A percentile compares a stretch with the other conserved stretches of the same genome.
Conservation (phyloP, 345 rosid genomes). For the Gossypium rotundifolium region DNA sequence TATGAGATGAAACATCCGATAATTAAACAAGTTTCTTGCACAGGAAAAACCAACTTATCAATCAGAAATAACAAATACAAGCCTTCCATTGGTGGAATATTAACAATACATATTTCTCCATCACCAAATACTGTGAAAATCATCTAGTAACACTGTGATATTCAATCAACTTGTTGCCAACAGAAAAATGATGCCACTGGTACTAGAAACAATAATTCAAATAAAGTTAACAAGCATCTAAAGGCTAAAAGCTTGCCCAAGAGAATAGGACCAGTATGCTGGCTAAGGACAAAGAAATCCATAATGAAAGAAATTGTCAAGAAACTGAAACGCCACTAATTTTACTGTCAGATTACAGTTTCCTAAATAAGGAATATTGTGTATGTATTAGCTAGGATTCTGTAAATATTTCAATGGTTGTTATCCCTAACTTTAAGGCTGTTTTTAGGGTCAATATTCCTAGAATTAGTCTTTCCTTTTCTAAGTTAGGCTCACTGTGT, state of each 20-base stretch:
- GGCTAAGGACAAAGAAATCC: neutral
- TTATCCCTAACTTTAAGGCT: too few species aligned
- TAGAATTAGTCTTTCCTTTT: too few species aligned
- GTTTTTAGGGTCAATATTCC: too few species aligned
- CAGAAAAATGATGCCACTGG: neutral
- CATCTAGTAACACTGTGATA: slow-evolving; percentile 1
- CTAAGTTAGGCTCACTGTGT: too few species aligned
- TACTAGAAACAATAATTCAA: neutral
- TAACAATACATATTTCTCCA: neutral
- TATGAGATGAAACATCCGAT: slow-evolving; percentile 7
- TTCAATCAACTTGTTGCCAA: neutral
- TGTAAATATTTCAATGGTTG: too few species aligned
- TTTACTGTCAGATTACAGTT: neutral
- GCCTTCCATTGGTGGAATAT: neutral
- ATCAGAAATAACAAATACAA: neutral
- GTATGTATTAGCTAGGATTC: too few species aligned
- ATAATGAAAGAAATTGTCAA: neutral
- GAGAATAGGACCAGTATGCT: slow-evolving; percentile 9
- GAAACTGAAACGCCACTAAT: neutral
- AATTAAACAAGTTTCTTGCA: slow-evolving; percentile 5
- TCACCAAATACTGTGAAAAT: neutral
- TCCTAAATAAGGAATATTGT: too few species aligned
- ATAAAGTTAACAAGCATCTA: neutral
- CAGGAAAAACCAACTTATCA: neutral
- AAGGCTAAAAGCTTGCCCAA: neutral